These are phyloP conservation scores for Jackrogersella minutella DNA, from an alignment of 495 filamentous ascomycete species.

Conservation along the genomic window DNA sequence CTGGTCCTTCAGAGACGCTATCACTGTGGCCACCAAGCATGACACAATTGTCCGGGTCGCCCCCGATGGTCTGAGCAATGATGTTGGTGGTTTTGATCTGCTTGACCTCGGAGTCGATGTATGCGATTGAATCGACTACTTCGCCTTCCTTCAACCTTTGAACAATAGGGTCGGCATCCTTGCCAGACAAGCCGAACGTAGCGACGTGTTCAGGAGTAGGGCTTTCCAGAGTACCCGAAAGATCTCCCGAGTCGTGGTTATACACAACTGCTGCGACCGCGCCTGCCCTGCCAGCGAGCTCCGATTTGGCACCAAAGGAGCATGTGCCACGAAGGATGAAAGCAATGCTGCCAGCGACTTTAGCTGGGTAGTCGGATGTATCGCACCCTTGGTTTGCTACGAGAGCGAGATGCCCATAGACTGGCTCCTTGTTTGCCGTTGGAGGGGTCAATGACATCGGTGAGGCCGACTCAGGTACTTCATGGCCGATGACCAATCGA, in stretches of 20 bases:
- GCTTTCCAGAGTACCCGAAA: constrained; percentile 62
- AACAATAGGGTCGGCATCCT: constrained; percentile 58
- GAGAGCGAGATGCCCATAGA: constrained; percentile 54
- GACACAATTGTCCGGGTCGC: constrained; percentile 64
- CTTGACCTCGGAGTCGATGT: constrained; percentile 60
- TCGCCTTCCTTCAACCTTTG: constrained; percentile 56
- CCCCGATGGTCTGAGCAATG: constrained; percentile 61
- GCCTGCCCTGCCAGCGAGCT: constrained; percentile 63
- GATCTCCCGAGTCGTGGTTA: constrained; percentile 59
- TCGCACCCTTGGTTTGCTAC: constrained; percentile 59
- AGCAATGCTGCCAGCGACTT: constrained; percentile 60
- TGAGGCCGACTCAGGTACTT: constrained; percentile 57
- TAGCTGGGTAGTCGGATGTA: constrained; percentile 54
- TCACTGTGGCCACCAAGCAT: constrained; percentile 66
- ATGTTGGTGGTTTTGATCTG: constrained; percentile 59
- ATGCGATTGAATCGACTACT: constrained; percentile 60
- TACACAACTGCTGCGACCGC: constrained; percentile 68
- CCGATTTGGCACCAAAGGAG: constrained; percentile 67
- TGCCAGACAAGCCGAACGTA: constrained; percentile 63
- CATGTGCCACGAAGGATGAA: constrained; percentile 66
- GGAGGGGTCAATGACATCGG: constrained; percentile 69
- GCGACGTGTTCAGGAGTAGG: constrained; percentile 63
- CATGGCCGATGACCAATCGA: constrained; percentile 62
- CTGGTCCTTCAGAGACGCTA: constrained; percentile 60
- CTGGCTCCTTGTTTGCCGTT: constrained; percentile 63